These are phyloP conservation scores for Ceratobasidium sp. DNA, from an alignment of 1,284 basidiomycete species.

Conservation along the genomic window DNA sequence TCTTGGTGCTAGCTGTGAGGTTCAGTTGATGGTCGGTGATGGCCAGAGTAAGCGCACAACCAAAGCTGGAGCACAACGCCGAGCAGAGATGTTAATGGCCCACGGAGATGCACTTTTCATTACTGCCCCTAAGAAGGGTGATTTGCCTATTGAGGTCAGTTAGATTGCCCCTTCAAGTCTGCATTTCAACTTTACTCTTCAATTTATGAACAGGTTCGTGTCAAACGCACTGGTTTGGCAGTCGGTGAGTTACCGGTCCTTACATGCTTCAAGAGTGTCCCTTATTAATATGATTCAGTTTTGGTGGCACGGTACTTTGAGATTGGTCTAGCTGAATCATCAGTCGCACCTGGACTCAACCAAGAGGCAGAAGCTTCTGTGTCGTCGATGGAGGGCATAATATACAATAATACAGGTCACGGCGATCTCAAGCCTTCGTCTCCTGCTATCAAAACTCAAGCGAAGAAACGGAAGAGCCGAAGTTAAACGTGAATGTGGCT, in stretches of 20 bases:
- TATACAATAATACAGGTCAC: not conserved
- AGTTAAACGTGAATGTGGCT: no score
- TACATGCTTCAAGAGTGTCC: not conserved
- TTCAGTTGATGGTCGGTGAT: conserved; percentile 31
- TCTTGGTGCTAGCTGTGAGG: conserved; percentile 29
- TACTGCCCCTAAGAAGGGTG: not conserved
- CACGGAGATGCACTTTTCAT: conserved; percentile 35
- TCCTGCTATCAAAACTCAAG: conserved; percentile 5
- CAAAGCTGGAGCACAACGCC: conserved; percentile 11
- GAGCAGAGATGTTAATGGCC: conserved; percentile 33
- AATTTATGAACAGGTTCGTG: conserved; percentile 25
- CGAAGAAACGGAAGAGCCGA: not conserved
- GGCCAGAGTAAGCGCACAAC: conserved; percentile 25
- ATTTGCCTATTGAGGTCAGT: conserved; percentile 30
- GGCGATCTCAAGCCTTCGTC: not conserved
- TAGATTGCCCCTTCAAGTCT: no score
- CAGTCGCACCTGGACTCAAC: not conserved
- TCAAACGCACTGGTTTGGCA: conserved; percentile 31
- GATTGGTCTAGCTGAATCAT: not conserved
- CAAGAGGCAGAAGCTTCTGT: not conserved
- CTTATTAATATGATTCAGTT: not conserved
- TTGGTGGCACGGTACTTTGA: conserved; percentile 11
- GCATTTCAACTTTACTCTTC: not conserved
- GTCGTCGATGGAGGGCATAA: conserved; percentile 3
- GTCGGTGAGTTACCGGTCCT: conserved; percentile 9